Conservation (phyloP, 306 rosid genomes). For the Mimosa pudica region DNA sequence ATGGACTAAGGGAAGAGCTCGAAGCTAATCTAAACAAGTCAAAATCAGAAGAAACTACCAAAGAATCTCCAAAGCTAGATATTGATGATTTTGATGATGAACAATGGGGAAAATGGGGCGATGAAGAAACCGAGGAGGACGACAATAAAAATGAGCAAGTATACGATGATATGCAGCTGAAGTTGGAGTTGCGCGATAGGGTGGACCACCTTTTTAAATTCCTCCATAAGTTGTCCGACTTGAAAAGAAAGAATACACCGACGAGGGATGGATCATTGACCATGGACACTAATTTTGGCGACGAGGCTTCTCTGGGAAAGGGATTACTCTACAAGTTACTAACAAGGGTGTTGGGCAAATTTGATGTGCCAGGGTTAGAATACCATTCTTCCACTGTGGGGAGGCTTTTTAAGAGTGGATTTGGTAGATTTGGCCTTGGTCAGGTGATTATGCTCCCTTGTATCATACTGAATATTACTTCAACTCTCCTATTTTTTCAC, state of each 20-base stretch:
- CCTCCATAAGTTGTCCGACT: conserved; percentile 76
- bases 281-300: conserved; percentile 53
- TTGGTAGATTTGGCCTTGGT: conserved; percentile 96
- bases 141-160: conserved; percentile 53
- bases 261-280: conserved; percentile 61
- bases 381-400: conserved; percentile 97
- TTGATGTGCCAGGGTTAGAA: conserved; percentile 76
- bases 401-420: conserved; percentile 81
- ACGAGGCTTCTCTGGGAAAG: conserved; percentile 61
- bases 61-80: conserved; percentile 41
- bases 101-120: conserved; percentile 94
- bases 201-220: conserved; percentile 82
- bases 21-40: conserved; percentile 60
- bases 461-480: conserved; percentile 27
- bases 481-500: conserved; percentile 29
- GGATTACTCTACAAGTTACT: conserved; percentile 77
- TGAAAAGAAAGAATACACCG: conserved; percentile 62
- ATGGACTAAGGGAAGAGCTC: conserved; percentile 80
- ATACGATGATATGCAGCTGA: conserved; percentile 77
- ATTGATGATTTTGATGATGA: conserved; percentile 86
- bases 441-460: conserved; percentile 63
- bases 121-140: conserved; percentile 72
- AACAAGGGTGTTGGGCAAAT: conserved; percentile 63
- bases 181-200: conserved; percentile 90
- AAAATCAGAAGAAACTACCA: conserved; percentile 57